These are phyloP conservation scores for Albophoma yamanashiensis DNA, from an alignment of 2,329 filamentous ascomycete species.

Conservation along the genomic window DNA sequence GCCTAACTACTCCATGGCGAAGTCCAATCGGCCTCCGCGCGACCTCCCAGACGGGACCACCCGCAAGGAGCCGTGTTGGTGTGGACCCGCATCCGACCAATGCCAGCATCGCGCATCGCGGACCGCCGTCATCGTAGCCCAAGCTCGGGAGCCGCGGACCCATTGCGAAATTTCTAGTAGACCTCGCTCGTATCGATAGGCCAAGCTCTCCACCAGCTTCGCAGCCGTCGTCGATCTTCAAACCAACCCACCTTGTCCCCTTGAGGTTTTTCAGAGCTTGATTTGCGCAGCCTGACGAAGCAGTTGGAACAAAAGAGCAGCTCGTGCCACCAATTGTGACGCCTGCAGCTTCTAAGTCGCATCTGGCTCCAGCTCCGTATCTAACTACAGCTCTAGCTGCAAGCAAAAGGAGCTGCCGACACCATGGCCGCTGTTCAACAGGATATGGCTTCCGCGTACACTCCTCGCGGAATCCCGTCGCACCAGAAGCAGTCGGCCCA, in stretches of 20 bases:
- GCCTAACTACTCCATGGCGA: no score
- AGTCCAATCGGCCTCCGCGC: not conserved
- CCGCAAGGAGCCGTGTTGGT: not conserved
- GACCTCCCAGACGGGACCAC: not conserved
- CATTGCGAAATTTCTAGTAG: not conserved
- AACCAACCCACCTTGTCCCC: not conserved
- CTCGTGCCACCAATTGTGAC: not conserved
- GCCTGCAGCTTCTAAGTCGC: not conserved
- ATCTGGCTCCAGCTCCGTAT: not conserved
- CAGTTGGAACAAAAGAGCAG: not conserved
- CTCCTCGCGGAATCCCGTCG: conserved; percentile 1
- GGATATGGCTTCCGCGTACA: not conserved
- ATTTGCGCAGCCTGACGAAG: not conserved
- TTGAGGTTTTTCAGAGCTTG: not conserved
- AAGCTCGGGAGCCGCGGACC: not conserved
- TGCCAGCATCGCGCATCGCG: not conserved
- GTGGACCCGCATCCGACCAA: not conserved
- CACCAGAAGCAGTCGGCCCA: conserved; percentile 6
- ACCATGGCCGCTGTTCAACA: not conserved
- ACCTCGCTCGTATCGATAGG: not conserved
- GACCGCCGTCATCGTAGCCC: not conserved
- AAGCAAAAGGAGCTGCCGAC: not conserved
- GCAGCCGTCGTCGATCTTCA: not conserved
- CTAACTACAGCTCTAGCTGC: not conserved
- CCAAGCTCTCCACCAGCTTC: not conserved